phyloP scores from a whole-genome alignment of 108 stramenopile species.

The Cyclotella cryptica region DNA sequence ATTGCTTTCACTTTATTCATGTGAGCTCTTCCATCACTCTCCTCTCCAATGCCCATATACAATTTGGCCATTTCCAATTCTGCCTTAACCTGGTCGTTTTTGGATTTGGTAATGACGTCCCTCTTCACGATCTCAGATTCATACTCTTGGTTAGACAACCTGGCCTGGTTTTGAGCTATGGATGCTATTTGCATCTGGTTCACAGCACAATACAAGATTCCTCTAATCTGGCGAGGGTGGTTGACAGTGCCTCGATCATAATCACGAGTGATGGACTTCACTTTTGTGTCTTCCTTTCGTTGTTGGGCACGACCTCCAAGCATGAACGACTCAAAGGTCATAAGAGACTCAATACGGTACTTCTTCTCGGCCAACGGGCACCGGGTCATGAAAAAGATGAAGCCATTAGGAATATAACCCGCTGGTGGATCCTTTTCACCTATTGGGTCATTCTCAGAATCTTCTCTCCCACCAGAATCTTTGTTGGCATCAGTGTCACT shows the following conservation, averaged over 20 bases:
- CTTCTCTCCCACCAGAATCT: not conserved
- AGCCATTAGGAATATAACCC: not conserved
- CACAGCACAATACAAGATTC: not conserved
- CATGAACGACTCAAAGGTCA: not conserved
- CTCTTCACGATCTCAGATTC: not conserved
- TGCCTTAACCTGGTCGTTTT: not conserved
- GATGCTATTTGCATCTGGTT: not conserved
- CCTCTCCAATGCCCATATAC: not conserved
- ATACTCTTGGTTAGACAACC: not conserved
- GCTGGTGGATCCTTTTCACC: not conserved
- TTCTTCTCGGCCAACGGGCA: not conserved
- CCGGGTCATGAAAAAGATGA: not conserved
- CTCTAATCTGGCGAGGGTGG: not conserved
- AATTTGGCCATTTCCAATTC: conserved; percentile 1
- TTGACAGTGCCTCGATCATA: not conserved
- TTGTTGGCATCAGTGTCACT: too few species aligned
- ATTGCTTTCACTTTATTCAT: not conserved
- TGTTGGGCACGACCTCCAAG: not conserved
- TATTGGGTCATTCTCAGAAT: not conserved
- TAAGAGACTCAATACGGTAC: not conserved
- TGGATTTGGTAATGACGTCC: not conserved
- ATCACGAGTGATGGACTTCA: not conserved
- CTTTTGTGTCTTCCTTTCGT: not conserved
- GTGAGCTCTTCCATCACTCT: not conserved
- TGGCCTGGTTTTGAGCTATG: not conserved